Conservation (phyloP, 2,329 filamentous ascomycete species). For the Stagonosporopsis chrysanthemi region DNA sequence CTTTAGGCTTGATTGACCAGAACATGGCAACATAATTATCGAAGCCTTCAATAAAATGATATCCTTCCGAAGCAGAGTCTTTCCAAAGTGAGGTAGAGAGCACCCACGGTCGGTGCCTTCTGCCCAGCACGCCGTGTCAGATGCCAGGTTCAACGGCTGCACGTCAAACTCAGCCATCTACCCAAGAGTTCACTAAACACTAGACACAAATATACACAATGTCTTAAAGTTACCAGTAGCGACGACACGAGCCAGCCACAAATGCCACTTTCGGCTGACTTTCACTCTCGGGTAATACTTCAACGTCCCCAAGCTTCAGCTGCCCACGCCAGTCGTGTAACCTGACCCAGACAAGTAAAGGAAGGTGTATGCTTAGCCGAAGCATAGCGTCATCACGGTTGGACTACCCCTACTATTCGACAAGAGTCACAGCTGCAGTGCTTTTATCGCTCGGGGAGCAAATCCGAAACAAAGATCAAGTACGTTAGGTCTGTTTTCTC, state of each 20-base stretch:
- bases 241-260: constrained; percentile 7
- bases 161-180: constrained; percentile 4
- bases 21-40: neutral
- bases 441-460: constrained; percentile 31
- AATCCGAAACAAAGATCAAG: constrained; percentile 24
- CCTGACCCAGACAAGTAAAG: constrained; percentile 9
- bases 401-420: neutral
- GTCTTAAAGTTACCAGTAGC: constrained; percentile 1
- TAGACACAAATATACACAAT: constrained; percentile 11
- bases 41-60: constrained; percentile 4
- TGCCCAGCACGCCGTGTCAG: neutral
- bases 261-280: constrained; percentile 13
- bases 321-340: constrained; percentile 12
- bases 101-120: neutral
- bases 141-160: neutral
- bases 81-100: neutral
- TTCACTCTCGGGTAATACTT: constrained; percentile 13
- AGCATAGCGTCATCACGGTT: constrained; percentile 13
- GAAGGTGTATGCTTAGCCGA: constrained; percentile 12
- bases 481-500: neutral
- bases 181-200: neutral
- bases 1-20: constrained; percentile 1
- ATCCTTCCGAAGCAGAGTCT: neutral
- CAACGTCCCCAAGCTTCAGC: constrained; percentile 17
- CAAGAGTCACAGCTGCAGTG: neutral